Base-by-base conservation (phyloP, 371 early-diverging fungal genomes). In the Basidiobolus meristosporus region DNA sequence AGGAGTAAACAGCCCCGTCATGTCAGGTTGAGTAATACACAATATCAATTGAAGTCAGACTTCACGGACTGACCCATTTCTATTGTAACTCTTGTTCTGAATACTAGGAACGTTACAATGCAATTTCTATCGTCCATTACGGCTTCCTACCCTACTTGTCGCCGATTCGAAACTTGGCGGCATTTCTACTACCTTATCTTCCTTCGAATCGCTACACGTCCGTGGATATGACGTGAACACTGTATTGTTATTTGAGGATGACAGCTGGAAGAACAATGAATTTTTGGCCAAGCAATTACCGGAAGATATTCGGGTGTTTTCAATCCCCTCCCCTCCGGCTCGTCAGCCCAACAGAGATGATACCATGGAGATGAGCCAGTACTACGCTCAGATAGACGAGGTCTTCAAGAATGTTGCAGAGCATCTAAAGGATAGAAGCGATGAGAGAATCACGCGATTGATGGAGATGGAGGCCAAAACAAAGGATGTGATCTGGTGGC, bases 121-220 rank as follows among this genome's bases (percentile, higher is more conserved):
- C 10, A 68, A 68, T 31, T 73, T 77, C 44, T 83, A 77, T 55
- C 64, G 82, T n/a, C 57, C 70, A 3, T 54, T 83, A 6, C 65
- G 78, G 17, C 50, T 77, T 5, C 83, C 84, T 7, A 65, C 70
- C 9, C 46, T 87, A 11, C 60, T 87, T 0, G 52, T 84, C 18
- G 87, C 84, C 16, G 87, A 83, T 52, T 57, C 74, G 31, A 58
- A 66, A 9, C 56, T 87, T 1, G 84, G 84, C 22, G 84, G 84
- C 1, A 83, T 87, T 40, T 78, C 81, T 0, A 80, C 87, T 2
- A 82, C 87, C 3, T 41, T 82, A 20, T 63, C 78, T 0, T 64
- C 83, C 0, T 75, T 67, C 49, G 87, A 87, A 46, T 64, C 78
- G 0, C 58, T 83, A 26, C 54, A 59, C 12, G 40, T 75, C 10